phyloP scores from a whole-genome alignment of 768 basidiomycete genomes.

The Artomyces pyxidatus region DNA sequence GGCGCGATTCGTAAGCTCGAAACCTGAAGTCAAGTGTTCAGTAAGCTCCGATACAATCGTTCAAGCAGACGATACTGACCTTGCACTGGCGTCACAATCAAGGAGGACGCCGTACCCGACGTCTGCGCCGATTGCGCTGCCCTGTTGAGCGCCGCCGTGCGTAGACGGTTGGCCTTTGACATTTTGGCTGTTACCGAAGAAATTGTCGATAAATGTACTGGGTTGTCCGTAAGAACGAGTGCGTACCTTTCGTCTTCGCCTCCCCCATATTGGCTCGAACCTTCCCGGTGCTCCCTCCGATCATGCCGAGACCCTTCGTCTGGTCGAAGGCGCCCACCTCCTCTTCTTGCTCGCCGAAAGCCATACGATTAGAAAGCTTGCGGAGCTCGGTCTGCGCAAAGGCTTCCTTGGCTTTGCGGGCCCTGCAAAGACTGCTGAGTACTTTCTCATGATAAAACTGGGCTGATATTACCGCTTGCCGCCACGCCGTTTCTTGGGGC shows the following conservation, averaged over 20 bases:
- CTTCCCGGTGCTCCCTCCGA: slow-evolving; percentile 79
- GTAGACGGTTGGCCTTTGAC: slow-evolving; percentile 88
- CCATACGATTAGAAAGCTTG: slow-evolving; percentile 95
- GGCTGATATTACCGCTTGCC: slow-evolving; percentile 68
- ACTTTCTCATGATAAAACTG: neutral
- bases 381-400: slow-evolving; percentile 95
- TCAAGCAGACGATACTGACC: slow-evolving; percentile 35
- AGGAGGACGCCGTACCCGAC: slow-evolving; percentile 84
- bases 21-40: slow-evolving; percentile 39
- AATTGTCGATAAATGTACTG: slow-evolving; percentile 4
- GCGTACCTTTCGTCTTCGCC: slow-evolving; percentile 81
- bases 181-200: slow-evolving; percentile 64
- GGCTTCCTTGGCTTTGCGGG: slow-evolving; percentile 96
- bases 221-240: neutral
- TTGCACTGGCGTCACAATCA: slow-evolving; percentile 95
- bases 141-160: slow-evolving; percentile 76
- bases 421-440: slow-evolving; percentile 38
- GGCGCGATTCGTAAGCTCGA: slow-evolving; percentile 93
- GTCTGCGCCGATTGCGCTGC: slow-evolving; percentile 51
- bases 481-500: slow-evolving; percentile 90
- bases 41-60: neutral
- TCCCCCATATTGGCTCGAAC: slow-evolving; percentile 85
- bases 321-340: slow-evolving; percentile 96
- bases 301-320: slow-evolving; percentile 98
- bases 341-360: slow-evolving; percentile 90